Conservation (phyloP, 192 early-diverging fungal species). For the Gonapodya prolifera region DNA sequence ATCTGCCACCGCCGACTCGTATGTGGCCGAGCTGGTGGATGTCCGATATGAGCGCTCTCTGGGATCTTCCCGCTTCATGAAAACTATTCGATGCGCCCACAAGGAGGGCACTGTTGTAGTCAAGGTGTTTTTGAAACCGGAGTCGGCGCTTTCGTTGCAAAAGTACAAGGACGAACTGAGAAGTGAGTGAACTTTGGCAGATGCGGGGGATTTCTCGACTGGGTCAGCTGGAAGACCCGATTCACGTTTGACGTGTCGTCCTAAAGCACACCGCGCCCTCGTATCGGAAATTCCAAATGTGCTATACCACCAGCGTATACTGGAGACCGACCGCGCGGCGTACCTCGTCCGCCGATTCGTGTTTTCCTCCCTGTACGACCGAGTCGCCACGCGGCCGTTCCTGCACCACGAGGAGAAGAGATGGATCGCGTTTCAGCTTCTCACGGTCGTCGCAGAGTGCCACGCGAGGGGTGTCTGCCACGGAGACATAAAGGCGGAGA, state of each 20-base stretch:
- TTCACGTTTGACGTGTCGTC: no score
- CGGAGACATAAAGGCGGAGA: slow-evolving; percentile 95
- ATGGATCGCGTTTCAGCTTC: slow-evolving; percentile 87
- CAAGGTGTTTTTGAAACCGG: slow-evolving; percentile 87
- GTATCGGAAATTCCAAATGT: slow-evolving; percentile 62
- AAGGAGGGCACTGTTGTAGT: slow-evolving; percentile 73
- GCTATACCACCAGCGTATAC: slow-evolving; percentile 59
- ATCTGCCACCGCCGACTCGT: slow-evolving; percentile 51
- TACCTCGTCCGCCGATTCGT: slow-evolving; percentile 82
- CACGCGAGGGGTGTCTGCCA: slow-evolving; percentile 69
- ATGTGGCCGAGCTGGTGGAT: slow-evolving; percentile 57
- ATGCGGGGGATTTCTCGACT: no score
- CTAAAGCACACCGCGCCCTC: no score
- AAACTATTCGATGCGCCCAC: slow-evolving; percentile 76
- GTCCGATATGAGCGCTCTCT: slow-evolving; percentile 32
- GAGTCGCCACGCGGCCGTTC: slow-evolving; percentile 90
- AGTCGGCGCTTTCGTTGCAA: slow-evolving; percentile 39
- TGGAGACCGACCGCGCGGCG: slow-evolving; percentile 82
- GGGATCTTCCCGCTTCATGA: slow-evolving; percentile 87
- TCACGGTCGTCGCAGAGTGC: slow-evolving; percentile 63
- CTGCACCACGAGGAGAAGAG: slow-evolving; percentile 73
- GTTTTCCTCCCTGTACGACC: slow-evolving; percentile 89
- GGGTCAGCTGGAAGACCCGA: no score
- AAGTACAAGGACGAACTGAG: slow-evolving; percentile 32
- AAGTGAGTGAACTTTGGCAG: neutral